Evolutionary conservation across 2,329 filamentous ascomycete genomes (phyloP).

Genomic region (Aspergillus sp.): DNA sequence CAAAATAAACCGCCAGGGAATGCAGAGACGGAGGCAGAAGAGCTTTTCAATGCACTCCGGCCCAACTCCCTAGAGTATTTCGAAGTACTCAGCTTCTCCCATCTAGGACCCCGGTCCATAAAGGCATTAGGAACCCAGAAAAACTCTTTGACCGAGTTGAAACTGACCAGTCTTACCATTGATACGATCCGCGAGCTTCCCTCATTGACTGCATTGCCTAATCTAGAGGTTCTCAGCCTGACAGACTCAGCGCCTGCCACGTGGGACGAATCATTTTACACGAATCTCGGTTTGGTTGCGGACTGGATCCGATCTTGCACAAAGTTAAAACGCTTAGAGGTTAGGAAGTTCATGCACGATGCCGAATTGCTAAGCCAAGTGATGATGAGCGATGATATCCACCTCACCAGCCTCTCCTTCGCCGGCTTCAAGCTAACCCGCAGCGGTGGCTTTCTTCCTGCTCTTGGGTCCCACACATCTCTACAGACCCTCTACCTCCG

Average conservation of each 20-base stretch:
- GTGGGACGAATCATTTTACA: conserved; percentile 52
- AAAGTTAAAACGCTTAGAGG: conserved; percentile 50
- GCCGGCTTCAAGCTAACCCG: conserved; percentile 26
- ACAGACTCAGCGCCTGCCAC: conserved; percentile 45
- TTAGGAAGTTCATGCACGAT: conserved; percentile 54
- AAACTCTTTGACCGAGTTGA: conserved; percentile 55
- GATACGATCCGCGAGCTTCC: conserved; percentile 45
- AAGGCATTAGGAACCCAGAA: conserved; percentile 54
- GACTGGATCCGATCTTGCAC: conserved; percentile 58
- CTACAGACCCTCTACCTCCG: conserved; percentile 31
- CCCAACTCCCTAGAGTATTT: conserved; percentile 61
- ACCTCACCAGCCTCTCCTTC: conserved; percentile 30
- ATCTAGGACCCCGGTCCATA: conserved; percentile 57
- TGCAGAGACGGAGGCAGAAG: conserved; percentile 59
- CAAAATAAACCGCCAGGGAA: conserved; percentile 33
- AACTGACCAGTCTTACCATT: conserved; percentile 49
- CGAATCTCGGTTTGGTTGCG: conserved; percentile 52
- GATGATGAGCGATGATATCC: conserved; percentile 25
- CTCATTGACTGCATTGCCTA: conserved; percentile 22
- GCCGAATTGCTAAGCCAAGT: conserved; percentile 36
- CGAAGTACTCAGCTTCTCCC: conserved; percentile 57
- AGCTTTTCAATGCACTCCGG: conserved; percentile 58
- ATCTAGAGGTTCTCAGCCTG: conserved; percentile 51
- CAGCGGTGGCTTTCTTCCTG: conserved; percentile 27
- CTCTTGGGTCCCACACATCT: conserved; percentile 26